phyloP scores from a whole-genome alignment of 2,329 filamentous ascomycete species.

The Trichoderma sp. region DNA sequence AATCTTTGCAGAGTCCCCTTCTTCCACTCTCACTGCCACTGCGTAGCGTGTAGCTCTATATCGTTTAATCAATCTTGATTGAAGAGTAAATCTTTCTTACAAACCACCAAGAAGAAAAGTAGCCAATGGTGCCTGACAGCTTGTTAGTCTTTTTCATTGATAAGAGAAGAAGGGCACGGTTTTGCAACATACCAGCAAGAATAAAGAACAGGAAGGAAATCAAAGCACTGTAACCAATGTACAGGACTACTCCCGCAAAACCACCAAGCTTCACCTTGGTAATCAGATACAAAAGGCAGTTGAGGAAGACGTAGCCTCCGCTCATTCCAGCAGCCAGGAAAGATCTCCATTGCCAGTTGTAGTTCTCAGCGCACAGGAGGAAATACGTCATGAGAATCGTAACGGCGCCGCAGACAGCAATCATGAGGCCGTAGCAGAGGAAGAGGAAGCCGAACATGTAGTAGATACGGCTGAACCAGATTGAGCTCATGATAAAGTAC shows the following conservation, averaged over 20 bases:
- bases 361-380: slow-evolving; percentile 92
- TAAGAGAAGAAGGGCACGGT: neutral
- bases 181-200: slow-evolving; percentile 74
- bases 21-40: neutral
- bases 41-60: neutral
- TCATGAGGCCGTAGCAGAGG: slow-evolving; percentile 96
- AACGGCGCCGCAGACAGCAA: slow-evolving; percentile 89
- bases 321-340: slow-evolving; percentile 92
- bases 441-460: slow-evolving; percentile 99
- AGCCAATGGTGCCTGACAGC: slow-evolving; percentile 82
- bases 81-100: slow-evolving; percentile 91
- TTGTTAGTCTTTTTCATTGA: slow-evolving; percentile 29
- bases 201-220: slow-evolving; percentile 93
- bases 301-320: slow-evolving; percentile 87
- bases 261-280: slow-evolving; percentile 85
- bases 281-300: slow-evolving; percentile 88
- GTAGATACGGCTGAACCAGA: slow-evolving; percentile 99
- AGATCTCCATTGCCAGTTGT: slow-evolving; percentile 97
- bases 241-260: slow-evolving; percentile 84
- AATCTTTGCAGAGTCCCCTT: neutral
- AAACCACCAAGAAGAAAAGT: slow-evolving; percentile 93
- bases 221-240: slow-evolving; percentile 88
- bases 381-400: slow-evolving; percentile 97
- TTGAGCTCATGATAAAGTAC: slow-evolving; percentile 98
- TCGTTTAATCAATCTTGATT: slow-evolving; percentile 89